Evolutionary conservation across 2,329 filamentous ascomycete genomes (phyloP), one percentile per base, ranked within the genome.

Genomic region (Xylariaceae sp.): DNA sequence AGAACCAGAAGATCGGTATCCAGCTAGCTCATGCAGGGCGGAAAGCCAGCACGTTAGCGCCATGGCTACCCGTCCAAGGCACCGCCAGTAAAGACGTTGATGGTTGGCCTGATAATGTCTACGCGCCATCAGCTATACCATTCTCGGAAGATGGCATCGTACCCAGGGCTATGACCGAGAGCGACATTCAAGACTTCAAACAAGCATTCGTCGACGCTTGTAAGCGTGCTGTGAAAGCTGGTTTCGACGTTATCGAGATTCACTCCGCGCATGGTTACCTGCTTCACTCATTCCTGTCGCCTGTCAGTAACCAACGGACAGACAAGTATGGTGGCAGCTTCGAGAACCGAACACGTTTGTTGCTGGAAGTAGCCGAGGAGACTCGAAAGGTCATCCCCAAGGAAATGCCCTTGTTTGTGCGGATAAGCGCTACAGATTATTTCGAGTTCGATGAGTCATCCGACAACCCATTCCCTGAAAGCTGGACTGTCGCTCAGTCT

Each of bases 201-300:
- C 31, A 56, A 2, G 72, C 64, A n/a, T 75, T 71, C 47, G 60
- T 56, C 16, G 64, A 69, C 5, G 66, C 68, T 16, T 67, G 71
- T 6, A 60, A 59, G 50, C 63, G 68, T 16, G 66, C 71, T 11
- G 66, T 75, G 7, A 46, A 62, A 57, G 80, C 78, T 3, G 81
- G 80, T 0, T 81, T 84, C 57, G 86, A 88, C 61, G 81, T 82
- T 4, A 76, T 89, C 14, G 86, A 85, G 68, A 82, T 95, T 46
- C 90, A 94, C 72, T 81, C 79, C 60, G 90, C 89, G 0, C 89
- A 94, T 63, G 89, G 89, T 0, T 94, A 92, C 65, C 78, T 94
- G 0, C 72, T 93, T 0, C 82, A 85, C 60, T 72, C 75, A 2
- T 94, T 93, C 74, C 54, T 91, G 3, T 84, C 82, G 0, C 88